Evolutionary conservation across 208 protist species (phyloP).

Genomic region (Leptomonas pyrrhocoris): DNA sequence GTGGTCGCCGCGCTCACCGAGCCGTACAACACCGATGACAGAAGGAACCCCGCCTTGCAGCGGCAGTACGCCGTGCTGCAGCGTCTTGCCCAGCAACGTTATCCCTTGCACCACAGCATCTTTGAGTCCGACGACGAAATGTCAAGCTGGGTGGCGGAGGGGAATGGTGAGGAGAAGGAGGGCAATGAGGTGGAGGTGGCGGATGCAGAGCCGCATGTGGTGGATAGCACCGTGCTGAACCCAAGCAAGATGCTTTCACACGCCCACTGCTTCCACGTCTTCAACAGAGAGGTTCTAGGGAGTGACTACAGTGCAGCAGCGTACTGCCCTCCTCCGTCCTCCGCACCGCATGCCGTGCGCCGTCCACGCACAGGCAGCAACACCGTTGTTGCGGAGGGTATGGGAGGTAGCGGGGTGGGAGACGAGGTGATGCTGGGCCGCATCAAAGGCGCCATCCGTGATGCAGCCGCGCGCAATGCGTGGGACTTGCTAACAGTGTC

Average conservation of each 20-base stretch:
- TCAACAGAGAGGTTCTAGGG: slow-evolving; percentile 55
- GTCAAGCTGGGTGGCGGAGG: background rate
- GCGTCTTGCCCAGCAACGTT: slow-evolving; percentile 38
- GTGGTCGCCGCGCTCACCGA: slow-evolving; percentile 62
- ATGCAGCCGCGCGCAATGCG: slow-evolving; percentile 39
- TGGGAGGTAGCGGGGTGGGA: background rate
- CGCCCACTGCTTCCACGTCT: slow-evolving; percentile 46
- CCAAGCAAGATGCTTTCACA: slow-evolving; percentile 46
- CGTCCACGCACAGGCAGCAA: background rate
- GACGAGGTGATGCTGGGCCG: background rate
- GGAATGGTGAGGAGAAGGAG: background rate
- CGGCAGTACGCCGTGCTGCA: slow-evolving; percentile 57
- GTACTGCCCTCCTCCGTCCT: slow-evolving; percentile 37
- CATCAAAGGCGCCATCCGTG: slow-evolving; percentile 28
- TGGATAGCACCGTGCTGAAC: slow-evolving; percentile 63
- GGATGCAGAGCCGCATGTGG: background rate
- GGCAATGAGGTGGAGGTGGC: background rate
- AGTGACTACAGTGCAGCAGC: slow-evolving; percentile 46
- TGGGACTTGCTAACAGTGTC: slow-evolving; percentile 41
- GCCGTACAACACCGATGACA: slow-evolving; percentile 52
- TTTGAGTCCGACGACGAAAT: background rate
- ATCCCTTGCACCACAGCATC: background rate
- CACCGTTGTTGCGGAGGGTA: background rate
- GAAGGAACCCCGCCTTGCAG: slow-evolving; percentile 83
- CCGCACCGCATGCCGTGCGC: slow-evolving; percentile 1